phyloP scores from a whole-genome alignment of 177 flowering plant species.

The Telopea speciosissima region DNA sequence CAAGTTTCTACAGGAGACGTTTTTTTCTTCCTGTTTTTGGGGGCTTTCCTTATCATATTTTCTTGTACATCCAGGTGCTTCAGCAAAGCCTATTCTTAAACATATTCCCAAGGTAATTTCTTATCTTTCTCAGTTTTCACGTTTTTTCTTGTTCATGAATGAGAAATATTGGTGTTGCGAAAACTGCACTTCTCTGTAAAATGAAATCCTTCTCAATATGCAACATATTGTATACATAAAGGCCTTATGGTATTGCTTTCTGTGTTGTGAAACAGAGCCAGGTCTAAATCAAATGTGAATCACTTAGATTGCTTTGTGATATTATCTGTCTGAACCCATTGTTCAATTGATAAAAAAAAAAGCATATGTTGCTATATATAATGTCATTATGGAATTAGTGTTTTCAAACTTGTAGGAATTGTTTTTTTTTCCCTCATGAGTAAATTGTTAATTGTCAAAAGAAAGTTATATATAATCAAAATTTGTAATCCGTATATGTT shows the following conservation, averaged over 20 bases:
- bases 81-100: conserved; percentile 63
- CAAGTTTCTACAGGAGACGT: neutral
- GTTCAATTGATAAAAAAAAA: neutral
- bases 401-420: neutral
- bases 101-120: conserved; percentile 87
- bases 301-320: neutral
- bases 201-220: neutral
- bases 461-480: too few relatives aligned
- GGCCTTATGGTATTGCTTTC: neutral
- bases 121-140: neutral
- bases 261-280: neutral
- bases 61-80: conserved; percentile 30
- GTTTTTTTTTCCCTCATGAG: neutral
- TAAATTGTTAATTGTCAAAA: too few relatives aligned
- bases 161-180: neutral
- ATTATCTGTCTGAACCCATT: neutral
- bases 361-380: neutral
- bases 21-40: neutral
- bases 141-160: neutral
- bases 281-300: neutral
- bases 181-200: neutral
- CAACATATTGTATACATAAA: neutral
- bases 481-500: too few relatives aligned
- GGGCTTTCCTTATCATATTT: neutral
- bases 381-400: neutral